phyloP scores from a whole-genome alignment of 306 rosid species.

The Cercis canadensis region DNA sequence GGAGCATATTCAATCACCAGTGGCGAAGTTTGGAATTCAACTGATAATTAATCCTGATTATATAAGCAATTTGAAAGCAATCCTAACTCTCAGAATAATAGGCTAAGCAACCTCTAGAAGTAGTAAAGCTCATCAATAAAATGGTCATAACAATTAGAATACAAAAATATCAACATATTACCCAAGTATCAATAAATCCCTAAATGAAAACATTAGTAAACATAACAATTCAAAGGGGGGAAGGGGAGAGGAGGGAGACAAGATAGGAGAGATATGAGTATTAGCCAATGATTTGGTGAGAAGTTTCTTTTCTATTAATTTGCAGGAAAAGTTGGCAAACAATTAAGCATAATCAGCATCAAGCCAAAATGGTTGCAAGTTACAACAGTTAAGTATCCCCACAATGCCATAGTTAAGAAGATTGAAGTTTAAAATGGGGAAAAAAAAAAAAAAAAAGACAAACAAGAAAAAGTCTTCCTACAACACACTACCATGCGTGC shows the following conservation, averaged over 20 bases:
- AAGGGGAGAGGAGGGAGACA: not conserved
- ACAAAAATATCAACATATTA: not conserved
- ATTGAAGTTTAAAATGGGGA: too few species aligned
- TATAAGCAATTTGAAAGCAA: not conserved
- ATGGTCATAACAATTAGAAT: not conserved
- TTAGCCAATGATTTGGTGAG: not conserved
- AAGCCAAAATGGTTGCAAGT: too few species aligned
- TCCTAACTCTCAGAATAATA: not conserved
- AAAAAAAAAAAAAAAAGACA: too few species aligned
- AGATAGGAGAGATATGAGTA: not conserved
- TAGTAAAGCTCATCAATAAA: not conserved
- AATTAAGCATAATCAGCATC: constrained; percentile 9
- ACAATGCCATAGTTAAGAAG: too few species aligned
- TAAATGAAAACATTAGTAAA: too few species aligned
- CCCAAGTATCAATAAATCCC: not conserved
- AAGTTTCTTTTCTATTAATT: not conserved
- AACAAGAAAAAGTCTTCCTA: too few species aligned
- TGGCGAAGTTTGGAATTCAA: not conserved
- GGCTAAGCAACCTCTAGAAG: not conserved
- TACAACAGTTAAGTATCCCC: too few species aligned
- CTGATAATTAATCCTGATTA: not conserved
- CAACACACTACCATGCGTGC: too few species aligned
- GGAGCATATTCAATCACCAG: not conserved
- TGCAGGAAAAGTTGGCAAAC: not conserved
- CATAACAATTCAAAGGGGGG: not conserved